A percentile compares a stretch with the other conserved stretches of the same genome.
Conservation (phyloP, 2,329 filamentous ascomycete species). For the Fusarium pseudonygamai region DNA sequence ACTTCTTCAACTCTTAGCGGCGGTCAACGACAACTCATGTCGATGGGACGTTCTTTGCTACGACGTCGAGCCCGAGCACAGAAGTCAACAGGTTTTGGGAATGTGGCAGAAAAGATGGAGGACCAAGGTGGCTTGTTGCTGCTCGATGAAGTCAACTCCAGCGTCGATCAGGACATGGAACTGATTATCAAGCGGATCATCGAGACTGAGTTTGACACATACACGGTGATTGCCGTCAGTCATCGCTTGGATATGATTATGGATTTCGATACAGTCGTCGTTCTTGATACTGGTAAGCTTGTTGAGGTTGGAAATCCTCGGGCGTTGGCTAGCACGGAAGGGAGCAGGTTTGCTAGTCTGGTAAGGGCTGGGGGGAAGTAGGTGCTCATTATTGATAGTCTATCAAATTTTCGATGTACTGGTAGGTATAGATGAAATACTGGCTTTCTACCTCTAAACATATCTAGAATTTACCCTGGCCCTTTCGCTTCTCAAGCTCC, state of each 20-base stretch:
- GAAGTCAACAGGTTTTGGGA: neutral
- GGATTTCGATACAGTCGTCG: conserved; percentile 57
- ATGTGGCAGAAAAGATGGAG: neutral
- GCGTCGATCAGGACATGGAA: conserved; percentile 54
- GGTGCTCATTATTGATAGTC: neutral
- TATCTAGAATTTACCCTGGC: neutral
- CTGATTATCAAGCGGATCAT: conserved; percentile 54
- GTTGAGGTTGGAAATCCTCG: conserved; percentile 49
- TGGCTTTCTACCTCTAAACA: neutral
- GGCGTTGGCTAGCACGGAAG: conserved; percentile 26
- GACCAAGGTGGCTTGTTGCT: conserved; percentile 45
- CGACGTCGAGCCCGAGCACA: conserved; percentile 40
- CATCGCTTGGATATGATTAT: conserved; percentile 61
- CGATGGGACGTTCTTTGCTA: conserved; percentile 67
- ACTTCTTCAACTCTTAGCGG: conserved; percentile 59
- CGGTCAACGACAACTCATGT: conserved; percentile 72
- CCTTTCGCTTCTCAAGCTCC: neutral
- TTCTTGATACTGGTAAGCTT: conserved; percentile 58
- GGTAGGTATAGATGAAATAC: neutral
- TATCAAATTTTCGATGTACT: neutral
- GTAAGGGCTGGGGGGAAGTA: neutral
- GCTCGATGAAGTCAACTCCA: conserved; percentile 55
- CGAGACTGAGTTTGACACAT: conserved; percentile 49
- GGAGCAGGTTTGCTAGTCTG: conserved; percentile 45
- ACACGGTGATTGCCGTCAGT: conserved; percentile 64